These are phyloP conservation scores for Poronia punctata DNA, from an alignment of 495 filamentous ascomycete genomes.

Conservation along the genomic window DNA sequence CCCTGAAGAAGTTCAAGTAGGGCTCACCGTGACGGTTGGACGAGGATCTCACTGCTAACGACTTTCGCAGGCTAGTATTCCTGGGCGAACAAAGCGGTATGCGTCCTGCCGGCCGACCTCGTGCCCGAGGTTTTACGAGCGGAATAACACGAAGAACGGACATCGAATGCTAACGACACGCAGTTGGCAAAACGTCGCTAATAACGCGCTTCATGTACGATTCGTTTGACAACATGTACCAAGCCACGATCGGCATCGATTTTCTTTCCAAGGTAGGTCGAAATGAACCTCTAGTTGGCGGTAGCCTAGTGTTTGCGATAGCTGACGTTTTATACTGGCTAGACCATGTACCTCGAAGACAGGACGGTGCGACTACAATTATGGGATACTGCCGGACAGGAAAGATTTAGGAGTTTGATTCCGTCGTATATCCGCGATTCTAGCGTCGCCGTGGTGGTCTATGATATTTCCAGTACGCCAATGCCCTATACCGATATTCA, in stretches of 20 bases:
- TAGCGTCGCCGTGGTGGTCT: conserved; percentile 93
- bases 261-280: conserved; percentile 86
- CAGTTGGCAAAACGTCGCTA: conserved; percentile 96
- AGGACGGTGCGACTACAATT: conserved; percentile 94
- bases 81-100: conserved; percentile 96
- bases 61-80: conserved; percentile 71
- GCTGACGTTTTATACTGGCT: conserved; percentile 17
- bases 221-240: conserved; percentile 99
- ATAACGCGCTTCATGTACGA: conserved; percentile 99
- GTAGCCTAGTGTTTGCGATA: neutral
- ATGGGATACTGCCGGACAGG: conserved; percentile 97
- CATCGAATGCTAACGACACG: conserved; percentile 5
- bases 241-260: conserved; percentile 98
- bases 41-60: neutral
- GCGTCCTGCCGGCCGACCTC: conserved; percentile 13
- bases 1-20: conserved; percentile 99
- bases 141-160: too few species aligned
- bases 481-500: neutral
- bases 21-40: conserved; percentile 13
- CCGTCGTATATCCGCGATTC: conserved; percentile 98
- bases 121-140: conserved; percentile 2
- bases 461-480: conserved; percentile 81
- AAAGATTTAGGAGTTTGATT: conserved; percentile 92
- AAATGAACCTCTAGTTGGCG: neutral
- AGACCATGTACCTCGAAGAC: conserved; percentile 99